These are phyloP conservation scores for Saccharomyces hybrid DNA, from an alignment of 1,139 yeast species.

Conservation along the genomic window DNA sequence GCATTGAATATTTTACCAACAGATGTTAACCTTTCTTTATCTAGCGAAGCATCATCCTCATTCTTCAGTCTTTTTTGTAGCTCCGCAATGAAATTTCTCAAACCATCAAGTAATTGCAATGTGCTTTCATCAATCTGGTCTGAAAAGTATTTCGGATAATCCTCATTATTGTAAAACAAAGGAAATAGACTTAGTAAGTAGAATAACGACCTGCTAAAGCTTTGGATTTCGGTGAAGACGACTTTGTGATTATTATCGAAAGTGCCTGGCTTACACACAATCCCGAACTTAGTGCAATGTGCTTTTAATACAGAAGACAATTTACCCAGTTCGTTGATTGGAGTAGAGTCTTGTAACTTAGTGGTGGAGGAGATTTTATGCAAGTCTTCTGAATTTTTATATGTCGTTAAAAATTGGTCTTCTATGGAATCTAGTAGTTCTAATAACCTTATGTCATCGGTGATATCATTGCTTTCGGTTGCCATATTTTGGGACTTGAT, in stretches of 20 bases:
- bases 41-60: constrained; percentile 9
- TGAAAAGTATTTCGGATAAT: constrained; percentile 38
- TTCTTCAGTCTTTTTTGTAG: constrained; percentile 23
- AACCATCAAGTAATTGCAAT: constrained; percentile 32
- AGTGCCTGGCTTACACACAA: constrained; percentile 53
- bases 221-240: constrained; percentile 47
- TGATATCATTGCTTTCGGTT: not conserved
- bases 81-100: constrained; percentile 32
- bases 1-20: constrained; percentile 61
- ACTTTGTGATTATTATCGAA: constrained; percentile 35
- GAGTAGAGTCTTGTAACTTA: constrained; percentile 30
- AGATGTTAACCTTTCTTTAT: constrained; percentile 42
- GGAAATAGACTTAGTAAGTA: constrained; percentile 43
- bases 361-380: constrained; percentile 21
- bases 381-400: constrained; percentile 16
- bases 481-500: not conserved
- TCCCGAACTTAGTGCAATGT: constrained; percentile 71
- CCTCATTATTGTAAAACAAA: constrained; percentile 29
- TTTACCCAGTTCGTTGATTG: constrained; percentile 53
- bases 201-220: constrained; percentile 42
- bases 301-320: constrained; percentile 58
- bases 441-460: not conserved
- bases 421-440: constrained; percentile 15
- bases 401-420: constrained; percentile 18
- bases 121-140: constrained; percentile 35